These are phyloP conservation scores for Colletotrichum sp. DNA, from an alignment of 2,329 filamentous ascomycete genomes.

Conservation along the genomic window DNA sequence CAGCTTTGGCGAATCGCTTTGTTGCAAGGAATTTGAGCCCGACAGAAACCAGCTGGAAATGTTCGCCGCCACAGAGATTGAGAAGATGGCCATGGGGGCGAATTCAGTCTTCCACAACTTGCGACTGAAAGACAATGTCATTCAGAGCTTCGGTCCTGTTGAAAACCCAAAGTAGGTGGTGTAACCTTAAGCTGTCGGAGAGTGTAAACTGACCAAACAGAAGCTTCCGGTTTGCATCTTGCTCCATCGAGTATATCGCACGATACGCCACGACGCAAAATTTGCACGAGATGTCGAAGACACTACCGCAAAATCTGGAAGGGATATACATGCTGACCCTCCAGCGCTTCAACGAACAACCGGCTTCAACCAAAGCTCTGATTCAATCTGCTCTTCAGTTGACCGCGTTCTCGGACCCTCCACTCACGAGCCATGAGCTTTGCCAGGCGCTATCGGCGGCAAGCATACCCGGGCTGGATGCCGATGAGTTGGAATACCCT, in stretches of 20 bases:
- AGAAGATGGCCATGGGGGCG: neutral
- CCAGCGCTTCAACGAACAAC: neutral
- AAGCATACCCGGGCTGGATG: neutral
- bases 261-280: neutral
- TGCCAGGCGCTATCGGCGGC: neutral
- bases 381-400: neutral
- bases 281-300: neutral
- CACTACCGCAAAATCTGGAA: neutral
- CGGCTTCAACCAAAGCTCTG: neutral
- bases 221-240: neutral
- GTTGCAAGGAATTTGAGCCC: neutral
- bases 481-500: neutral
- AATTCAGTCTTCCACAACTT: neutral
- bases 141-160: neutral
- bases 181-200: neutral
- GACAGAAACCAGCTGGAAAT: neutral
- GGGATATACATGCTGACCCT: neutral
- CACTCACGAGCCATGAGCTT: neutral
- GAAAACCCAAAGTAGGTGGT: neutral
- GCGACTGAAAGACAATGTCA: neutral
- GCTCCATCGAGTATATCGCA: neutral
- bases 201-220: accelerated
- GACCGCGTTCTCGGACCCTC: no score
- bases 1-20: neutral
- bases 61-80: neutral